Evolutionary conservation across 345 rosid species (phyloP), one percentile per base, ranked within the genome.

Genomic region (Durio zibethinus): DNA sequence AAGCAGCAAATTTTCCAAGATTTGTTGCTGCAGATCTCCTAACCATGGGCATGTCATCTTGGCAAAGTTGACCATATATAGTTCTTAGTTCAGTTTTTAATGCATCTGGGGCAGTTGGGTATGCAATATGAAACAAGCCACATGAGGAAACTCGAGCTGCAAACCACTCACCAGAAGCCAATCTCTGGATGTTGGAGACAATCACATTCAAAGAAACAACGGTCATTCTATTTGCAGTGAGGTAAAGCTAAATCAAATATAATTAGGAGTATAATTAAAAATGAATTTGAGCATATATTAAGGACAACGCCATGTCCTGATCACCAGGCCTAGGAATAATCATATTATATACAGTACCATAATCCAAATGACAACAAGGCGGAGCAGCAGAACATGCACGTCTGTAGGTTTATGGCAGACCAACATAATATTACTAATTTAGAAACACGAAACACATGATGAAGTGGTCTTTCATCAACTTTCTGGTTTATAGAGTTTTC

Each of bases 1-100:
- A 90, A 40, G 94, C 91, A 80, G 92, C 94, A 86, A 90, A 89
- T 67, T 92, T 92, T 56, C 97, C 97, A 4, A 90, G 87, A 77
- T 92, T 89, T 31, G 94, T 84, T 14, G 94, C 92, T 35, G 97
- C 97, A 84, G 97, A 89, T 82, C 94, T 90, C 69, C 97, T 86
- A 78, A 92, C 97, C 97, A 92, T 92, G 64, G 97, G 97, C 97
- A 92, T 90, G 85, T 92, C 97, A 86, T 92, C 97, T 85, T 87
- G 90, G 80, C 97, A 92, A 52, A 90, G 85, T 79, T 92, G 94
- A 78, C 81, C 79, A 79, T 92, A 92, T 71, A 89, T 62, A 10
- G 89, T 47, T 65, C 94, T 84, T 43, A 92, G 83, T 85, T 90
- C 97, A 40, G 89, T 78, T 83, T 89, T 88, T 35, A 90, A 23